phyloP scores from a whole-genome alignment of 768 basidiomycete species.

The Cubamyces lactineus region DNA sequence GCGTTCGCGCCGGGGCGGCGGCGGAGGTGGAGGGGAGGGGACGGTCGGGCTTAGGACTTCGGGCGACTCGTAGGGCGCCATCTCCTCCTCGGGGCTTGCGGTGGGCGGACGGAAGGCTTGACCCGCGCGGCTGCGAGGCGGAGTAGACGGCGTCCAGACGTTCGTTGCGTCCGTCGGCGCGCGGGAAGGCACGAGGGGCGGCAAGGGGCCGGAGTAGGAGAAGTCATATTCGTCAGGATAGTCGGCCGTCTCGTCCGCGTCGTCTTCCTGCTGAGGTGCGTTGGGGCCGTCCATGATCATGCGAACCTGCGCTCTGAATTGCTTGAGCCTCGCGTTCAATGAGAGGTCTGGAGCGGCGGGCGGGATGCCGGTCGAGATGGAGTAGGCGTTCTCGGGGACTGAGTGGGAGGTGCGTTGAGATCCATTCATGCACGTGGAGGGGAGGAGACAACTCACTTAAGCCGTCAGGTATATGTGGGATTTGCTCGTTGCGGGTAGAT shows the following conservation, averaged over 20 bases:
- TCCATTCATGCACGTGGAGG: too few species aligned
- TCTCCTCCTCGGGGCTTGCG: not conserved
- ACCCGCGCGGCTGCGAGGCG: not conserved
- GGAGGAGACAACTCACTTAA: too few species aligned
- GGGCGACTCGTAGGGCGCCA: too few species aligned
- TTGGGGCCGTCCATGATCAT: not conserved
- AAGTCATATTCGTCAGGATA: not conserved
- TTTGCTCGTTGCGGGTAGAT: too few species aligned
- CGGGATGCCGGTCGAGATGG: slow-evolving; percentile 1
- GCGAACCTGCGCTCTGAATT: not conserved
- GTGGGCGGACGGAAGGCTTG: not conserved
- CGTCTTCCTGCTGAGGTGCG: not conserved
- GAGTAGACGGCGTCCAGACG: not conserved
- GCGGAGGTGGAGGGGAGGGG: not conserved
- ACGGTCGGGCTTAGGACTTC: not conserved
- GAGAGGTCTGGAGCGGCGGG: not conserved
- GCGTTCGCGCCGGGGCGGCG: not conserved
- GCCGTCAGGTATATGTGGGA: too few species aligned
- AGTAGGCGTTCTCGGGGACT: not conserved
- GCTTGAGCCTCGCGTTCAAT: not conserved
- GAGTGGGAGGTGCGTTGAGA: not conserved
- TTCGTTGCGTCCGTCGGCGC: not conserved
- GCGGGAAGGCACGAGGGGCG: not conserved
- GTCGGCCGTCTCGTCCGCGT: not conserved
- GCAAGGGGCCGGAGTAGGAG: not conserved